Conservation (phyloP, 805 yeast genomes). For the Candida chilensis region DNA sequence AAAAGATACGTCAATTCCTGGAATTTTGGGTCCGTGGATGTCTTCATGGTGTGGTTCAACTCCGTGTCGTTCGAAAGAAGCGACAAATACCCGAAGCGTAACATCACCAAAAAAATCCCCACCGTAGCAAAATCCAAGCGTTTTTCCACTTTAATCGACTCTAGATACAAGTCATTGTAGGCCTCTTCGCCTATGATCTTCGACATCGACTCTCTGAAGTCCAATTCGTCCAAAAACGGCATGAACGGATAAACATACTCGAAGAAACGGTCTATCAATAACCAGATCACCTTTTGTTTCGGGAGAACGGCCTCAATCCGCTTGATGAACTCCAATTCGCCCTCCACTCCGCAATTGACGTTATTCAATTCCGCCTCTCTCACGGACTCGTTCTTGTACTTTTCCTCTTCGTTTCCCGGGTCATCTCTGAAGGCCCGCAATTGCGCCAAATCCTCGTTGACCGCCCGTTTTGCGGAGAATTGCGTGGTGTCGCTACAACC, state of each 20-base stretch:
- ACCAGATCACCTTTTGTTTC: conserved; percentile 23
- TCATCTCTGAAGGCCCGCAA: too few species aligned
- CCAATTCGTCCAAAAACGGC: conserved; percentile 33
- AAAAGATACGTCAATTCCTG: conserved; percentile 27
- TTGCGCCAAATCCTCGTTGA: too few species aligned
- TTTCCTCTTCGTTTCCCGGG: too few species aligned
- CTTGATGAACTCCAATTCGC: conserved; percentile 18
- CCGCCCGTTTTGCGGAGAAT: background rate
- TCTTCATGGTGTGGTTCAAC: conserved; percentile 16
- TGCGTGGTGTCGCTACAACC: conserved; percentile 2
- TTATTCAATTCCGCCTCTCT: conserved; percentile 6
- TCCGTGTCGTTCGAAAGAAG: conserved; percentile 19
- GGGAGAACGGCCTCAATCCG: conserved; percentile 30
- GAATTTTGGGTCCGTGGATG: conserved; percentile 11
- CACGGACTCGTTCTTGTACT: too few species aligned
- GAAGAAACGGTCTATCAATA: conserved; percentile 31
- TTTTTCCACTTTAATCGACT: conserved; percentile 18
- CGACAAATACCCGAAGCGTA: conserved; percentile 32
- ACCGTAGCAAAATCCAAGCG: conserved; percentile 29
- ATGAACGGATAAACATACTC: conserved; percentile 33
- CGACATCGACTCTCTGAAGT: conserved; percentile 17
- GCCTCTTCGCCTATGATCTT: conserved; percentile 22
- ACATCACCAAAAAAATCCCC: conserved; percentile 27
- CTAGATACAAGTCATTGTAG: conserved; percentile 13
- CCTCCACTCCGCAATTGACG: too few species aligned